Base-by-base conservation (phyloP, 305 asterid genomes). In the Caryopteris hybrid region DNA sequence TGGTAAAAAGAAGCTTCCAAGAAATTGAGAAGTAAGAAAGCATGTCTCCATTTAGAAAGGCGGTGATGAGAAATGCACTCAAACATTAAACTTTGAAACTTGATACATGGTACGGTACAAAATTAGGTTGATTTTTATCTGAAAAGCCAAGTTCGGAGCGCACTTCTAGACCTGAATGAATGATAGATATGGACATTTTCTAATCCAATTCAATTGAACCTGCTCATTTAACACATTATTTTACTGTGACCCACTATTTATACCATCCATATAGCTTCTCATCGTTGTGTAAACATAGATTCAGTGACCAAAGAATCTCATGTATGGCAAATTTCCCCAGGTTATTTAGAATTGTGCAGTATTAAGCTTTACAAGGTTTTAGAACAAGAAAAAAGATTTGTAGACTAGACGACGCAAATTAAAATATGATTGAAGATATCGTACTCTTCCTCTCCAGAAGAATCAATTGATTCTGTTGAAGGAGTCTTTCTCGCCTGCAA, bases 371-470 rank as follows among this genome's bases (percentile, higher is more conserved):
- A 45, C 25, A 53, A 33, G 39, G 31, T n/a, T 47, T 65, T 41
- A 41, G 43, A 66, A 56, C 16, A 42, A 41, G 60, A 22, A 14
- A 50, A 46, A 8, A 77, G 36, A 20, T 56, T 27, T 36, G 39
- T 45, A 64, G 12, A 58, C 17, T 17, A 36, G 55, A 43, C 25
- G 51, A 38, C 51, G 55, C 62, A 62, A 61, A 69, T 43, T 29
- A 62, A 66, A 42, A 29, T 46, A 59, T 38, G 46, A 47, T n/a
- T 8, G 64, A 78, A 64, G 67, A 69, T 57, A 59, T 55, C 96
- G 52, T 86, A 91, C 97, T 88, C 97, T 84, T 91, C 97, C 76
- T 91, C 97, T 66, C 95, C 97, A 70, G 97, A 91, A 42, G 95
- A 88, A 76, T 85, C 96, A 66, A 88, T 68, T 45, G 95, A 88